These are phyloP conservation scores for Mycosarcoma maydis DNA, from an alignment of 1,284 basidiomycete genomes.

Conservation along the genomic window DNA sequence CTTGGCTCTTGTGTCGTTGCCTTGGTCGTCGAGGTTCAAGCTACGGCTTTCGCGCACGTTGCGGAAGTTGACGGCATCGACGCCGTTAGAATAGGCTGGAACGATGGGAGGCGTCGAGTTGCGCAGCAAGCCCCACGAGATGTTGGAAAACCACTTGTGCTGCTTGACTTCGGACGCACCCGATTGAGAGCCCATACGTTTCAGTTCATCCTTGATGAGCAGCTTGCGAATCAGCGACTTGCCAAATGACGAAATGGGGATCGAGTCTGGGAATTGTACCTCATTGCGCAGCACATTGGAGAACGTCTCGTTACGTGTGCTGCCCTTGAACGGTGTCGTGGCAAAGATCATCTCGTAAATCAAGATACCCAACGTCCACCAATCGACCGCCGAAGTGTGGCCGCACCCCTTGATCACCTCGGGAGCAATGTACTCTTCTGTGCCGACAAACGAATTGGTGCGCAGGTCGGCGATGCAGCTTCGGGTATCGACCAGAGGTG, in stretches of 20 bases:
- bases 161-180: conserved; percentile 98
- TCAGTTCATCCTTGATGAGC: conserved; percentile 91
- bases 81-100: conserved; percentile 80
- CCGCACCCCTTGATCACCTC: conserved; percentile 98
- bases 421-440: conserved; percentile 98
- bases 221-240: conserved; percentile 88
- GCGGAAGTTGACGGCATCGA: conserved; percentile 88
- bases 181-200: conserved; percentile 85
- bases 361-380: conserved; percentile 98
- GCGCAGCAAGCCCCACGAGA: conserved; percentile 95
- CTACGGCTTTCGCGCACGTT: conserved; percentile 87
- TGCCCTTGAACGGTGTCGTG: conserved; percentile 98
- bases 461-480: conserved; percentile 97
- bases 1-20: conserved; percentile 70
- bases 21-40: conserved; percentile 79
- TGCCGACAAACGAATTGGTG: conserved; percentile 98
- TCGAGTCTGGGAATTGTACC: conserved; percentile 86
- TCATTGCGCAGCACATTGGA: conserved; percentile 89
- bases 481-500: conserved; percentile 92
- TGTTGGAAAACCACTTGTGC: conserved; percentile 96
- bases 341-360: conserved; percentile 99
- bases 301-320: conserved; percentile 93
- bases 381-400: conserved; percentile 97
- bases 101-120: conserved; percentile 93
- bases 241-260: conserved; percentile 79